Percentiles rank a stretch among this genome's conserved stretches.
These are phyloP conservation scores for Yarrowia keelungensis DNA, from an alignment of 805 yeast species.

Conservation along the genomic window DNA sequence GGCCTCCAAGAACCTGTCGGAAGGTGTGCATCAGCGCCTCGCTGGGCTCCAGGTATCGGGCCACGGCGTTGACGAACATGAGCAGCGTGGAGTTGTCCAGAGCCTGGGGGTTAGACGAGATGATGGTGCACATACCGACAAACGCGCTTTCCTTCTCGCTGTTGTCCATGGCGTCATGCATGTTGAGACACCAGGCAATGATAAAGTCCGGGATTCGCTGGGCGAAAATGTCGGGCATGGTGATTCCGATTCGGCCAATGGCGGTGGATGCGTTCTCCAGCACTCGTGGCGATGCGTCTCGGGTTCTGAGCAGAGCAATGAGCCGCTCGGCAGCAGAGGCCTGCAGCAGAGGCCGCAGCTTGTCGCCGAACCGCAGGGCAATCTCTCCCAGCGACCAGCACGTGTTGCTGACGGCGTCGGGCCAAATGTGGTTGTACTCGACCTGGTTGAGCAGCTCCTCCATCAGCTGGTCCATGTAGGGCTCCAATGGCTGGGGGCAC, in stretches of 20 bases:
- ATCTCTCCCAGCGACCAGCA: conserved; percentile 95
- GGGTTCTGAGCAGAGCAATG: conserved; percentile 47
- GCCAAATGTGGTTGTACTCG: conserved; percentile 68
- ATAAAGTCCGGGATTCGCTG: conserved; percentile 65
- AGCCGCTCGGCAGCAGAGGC: conserved; percentile 67
- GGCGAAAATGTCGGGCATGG: conserved; percentile 64
- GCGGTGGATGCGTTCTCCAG: conserved; percentile 89
- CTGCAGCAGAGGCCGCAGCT: conserved; percentile 57
- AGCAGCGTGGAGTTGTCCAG: conserved; percentile 59
- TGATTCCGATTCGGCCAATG: conserved; percentile 80
- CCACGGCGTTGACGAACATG: conserved; percentile 65
- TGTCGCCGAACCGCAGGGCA: conserved; percentile 61
- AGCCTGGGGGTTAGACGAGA: conserved; percentile 71
- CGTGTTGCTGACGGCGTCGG: conserved; percentile 84
- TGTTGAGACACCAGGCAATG: conserved; percentile 72
- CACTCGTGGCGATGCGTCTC: conserved; percentile 65
- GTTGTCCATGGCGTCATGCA: conserved; percentile 73
- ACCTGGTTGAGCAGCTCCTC: conserved; percentile 63
- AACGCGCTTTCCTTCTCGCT: conserved; percentile 90
- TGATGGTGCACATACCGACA: conserved; percentile 77
- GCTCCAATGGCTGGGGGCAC: conserved; percentile 43
- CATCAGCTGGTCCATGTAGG: conserved; percentile 49
- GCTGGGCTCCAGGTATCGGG: conserved; percentile 44
- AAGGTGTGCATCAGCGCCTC: conserved; percentile 30
- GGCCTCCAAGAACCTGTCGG: conserved; percentile 33